Evolutionary conservation across 2,329 filamentous ascomycete genomes (phyloP).

Genomic region (Ceratocystis variospora): DNA sequence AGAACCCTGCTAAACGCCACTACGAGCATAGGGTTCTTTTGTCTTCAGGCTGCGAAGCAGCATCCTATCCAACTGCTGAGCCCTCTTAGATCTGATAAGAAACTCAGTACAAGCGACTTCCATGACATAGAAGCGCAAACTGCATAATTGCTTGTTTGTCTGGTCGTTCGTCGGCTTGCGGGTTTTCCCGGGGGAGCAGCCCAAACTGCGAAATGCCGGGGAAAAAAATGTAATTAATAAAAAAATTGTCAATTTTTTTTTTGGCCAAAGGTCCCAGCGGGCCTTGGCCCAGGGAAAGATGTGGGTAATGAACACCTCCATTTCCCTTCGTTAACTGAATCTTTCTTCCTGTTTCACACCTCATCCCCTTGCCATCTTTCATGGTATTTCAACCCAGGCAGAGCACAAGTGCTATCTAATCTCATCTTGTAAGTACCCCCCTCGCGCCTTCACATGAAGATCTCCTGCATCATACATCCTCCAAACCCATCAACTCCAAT

Average conservation of each 20-base stretch:
- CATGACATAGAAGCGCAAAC: too few relatives aligned
- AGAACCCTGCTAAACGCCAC: too few relatives aligned
- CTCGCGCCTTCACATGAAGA: neutral
- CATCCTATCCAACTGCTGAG: too few relatives aligned
- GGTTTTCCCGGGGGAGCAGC: neutral
- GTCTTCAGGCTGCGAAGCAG: too few relatives aligned
- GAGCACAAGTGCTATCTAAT: neutral
- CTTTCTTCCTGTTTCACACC: neutral
- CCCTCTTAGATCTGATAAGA: neutral
- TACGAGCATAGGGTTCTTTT: too few relatives aligned
- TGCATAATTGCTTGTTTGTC: neutral
- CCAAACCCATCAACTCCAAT: constrained; percentile 6
- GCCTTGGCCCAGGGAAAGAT: neutral
- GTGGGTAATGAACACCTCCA: neutral
- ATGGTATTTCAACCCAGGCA: neutral
- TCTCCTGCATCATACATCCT: neutral
- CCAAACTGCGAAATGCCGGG: neutral
- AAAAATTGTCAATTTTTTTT: neutral
- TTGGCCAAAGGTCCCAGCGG: neutral
- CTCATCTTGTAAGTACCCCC: constrained; percentile 3
- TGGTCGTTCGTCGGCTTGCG: neutral
- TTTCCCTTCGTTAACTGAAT: neutral
- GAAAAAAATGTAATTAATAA: neutral
- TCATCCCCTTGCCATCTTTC: neutral
- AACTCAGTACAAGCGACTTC: neutral